A percentile compares a stretch with the other conserved stretches of the same genome.
Conservation (phyloP, 495 filamentous ascomycete genomes). For the Xylaria sp. region DNA sequence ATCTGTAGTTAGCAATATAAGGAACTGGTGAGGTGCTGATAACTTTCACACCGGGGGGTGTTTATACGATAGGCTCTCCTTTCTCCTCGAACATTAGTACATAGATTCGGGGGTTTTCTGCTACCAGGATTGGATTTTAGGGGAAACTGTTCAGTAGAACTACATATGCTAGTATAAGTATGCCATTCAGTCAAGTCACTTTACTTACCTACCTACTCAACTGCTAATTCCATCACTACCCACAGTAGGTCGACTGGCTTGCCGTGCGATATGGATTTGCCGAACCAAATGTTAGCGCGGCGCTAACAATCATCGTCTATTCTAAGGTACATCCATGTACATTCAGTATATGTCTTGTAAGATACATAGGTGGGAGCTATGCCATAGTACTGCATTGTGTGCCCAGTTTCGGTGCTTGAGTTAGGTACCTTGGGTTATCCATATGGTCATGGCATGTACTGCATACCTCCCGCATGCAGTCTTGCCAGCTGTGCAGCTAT, state of each 20-base stretch:
- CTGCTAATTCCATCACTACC: background rate
- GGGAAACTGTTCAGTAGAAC: background rate
- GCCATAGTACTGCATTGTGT: background rate
- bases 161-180: background rate
- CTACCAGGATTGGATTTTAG: background rate
- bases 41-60: background rate
- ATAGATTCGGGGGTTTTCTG: background rate
- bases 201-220: too few species aligned
- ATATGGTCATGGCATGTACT: background rate
- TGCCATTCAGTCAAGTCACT: background rate
- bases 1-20: too few species aligned
- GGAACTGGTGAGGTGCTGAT: background rate
- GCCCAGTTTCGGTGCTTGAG: background rate
- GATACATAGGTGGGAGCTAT: background rate
- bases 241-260: background rate
- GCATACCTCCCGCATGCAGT: background rate
- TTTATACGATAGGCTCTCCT: background rate
- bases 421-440: background rate
- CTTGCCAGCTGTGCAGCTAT: constrained; percentile 10
- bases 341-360: too few species aligned
- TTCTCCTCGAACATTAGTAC: background rate
- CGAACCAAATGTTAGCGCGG: background rate
- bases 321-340: too few species aligned
- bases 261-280: background rate
- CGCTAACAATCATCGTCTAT: background rate